These are phyloP conservation scores for Stagonosporopsis tanaceti DNA, from an alignment of 2,329 filamentous ascomycete genomes.

Conservation along the genomic window DNA sequence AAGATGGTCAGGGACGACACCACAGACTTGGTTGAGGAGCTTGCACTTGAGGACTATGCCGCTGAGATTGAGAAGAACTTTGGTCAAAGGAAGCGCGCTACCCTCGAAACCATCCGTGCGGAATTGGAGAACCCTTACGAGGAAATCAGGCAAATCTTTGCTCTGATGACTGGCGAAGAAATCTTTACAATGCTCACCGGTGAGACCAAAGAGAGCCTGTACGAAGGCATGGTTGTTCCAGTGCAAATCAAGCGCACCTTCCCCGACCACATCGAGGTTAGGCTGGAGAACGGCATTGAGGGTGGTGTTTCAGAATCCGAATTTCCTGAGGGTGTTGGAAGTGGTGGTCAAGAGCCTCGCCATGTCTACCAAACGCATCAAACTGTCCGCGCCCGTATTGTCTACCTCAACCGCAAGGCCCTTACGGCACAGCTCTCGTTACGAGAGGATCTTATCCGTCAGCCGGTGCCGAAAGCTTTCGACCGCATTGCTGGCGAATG, in stretches of 20 bases:
- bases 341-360: slow-evolving; percentile 54
- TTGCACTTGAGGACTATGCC: slow-evolving; percentile 95
- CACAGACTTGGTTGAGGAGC: slow-evolving; percentile 93
- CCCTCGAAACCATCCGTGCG: slow-evolving; percentile 92
- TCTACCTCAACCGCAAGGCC: slow-evolving; percentile 85
- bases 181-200: slow-evolving; percentile 97
- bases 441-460: slow-evolving; percentile 79
- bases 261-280: slow-evolving; percentile 91
- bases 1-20: slow-evolving; percentile 95
- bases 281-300: slow-evolving; percentile 92
- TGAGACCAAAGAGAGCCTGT: slow-evolving; percentile 83
- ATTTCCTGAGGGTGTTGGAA: slow-evolving; percentile 73
- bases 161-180: slow-evolving; percentile 73
- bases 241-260: slow-evolving; percentile 88
- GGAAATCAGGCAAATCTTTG: slow-evolving; percentile 85
- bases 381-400: slow-evolving; percentile 85
- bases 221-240: slow-evolving; percentile 90
- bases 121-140: slow-evolving; percentile 94
- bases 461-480: slow-evolving; percentile 56
- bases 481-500: slow-evolving; percentile 83
- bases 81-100: slow-evolving; percentile 92
- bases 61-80: slow-evolving; percentile 94
- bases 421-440: slow-evolving; percentile 86
- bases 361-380: slow-evolving; percentile 81
- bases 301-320: slow-evolving; percentile 85